Evolutionary conservation across 495 filamentous ascomycete species (phyloP).

Genomic region (Xylaria longipes): DNA sequence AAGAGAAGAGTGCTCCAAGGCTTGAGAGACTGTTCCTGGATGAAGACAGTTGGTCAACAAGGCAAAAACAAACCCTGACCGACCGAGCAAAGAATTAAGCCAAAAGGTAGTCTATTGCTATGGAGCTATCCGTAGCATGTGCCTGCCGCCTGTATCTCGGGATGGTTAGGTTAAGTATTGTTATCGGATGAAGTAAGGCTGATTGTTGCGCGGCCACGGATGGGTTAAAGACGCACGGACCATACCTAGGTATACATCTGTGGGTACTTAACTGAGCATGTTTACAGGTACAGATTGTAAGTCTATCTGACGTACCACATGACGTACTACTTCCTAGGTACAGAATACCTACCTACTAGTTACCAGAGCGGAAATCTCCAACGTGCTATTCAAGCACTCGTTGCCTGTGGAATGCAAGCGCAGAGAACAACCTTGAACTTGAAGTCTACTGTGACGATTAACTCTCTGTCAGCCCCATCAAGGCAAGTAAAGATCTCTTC

Average conservation of each 20-base stretch:
- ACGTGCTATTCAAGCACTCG: not conserved
- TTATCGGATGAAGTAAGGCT: constrained; percentile 9
- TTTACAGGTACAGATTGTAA: not conserved
- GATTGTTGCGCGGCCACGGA: not conserved
- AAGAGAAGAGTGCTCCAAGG: not conserved
- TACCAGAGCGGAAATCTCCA: too few relatives aligned
- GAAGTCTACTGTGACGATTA: too few relatives aligned
- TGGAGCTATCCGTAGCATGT: not conserved
- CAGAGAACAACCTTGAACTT: too few relatives aligned
- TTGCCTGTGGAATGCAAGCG: too few relatives aligned
- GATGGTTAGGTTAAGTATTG: constrained; percentile 9
- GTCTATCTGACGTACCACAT: not conserved
- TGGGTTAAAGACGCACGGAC: not conserved
- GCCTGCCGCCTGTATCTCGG: not conserved
- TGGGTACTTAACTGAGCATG: not conserved
- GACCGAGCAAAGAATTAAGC: not conserved
- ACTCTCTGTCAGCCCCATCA: too few relatives aligned
- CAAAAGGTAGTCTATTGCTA: not conserved
- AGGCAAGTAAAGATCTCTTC: too few relatives aligned
- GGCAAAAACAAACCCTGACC: not conserved
- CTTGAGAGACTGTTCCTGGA: not conserved
- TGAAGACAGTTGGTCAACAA: not conserved
- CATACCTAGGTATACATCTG: constrained; percentile 1
- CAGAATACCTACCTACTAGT: too few relatives aligned
- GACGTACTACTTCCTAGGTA: too few relatives aligned